phyloP scores from a whole-genome alignment of 2,329 filamentous ascomycete species.

The Colletotrichum sp. region DNA sequence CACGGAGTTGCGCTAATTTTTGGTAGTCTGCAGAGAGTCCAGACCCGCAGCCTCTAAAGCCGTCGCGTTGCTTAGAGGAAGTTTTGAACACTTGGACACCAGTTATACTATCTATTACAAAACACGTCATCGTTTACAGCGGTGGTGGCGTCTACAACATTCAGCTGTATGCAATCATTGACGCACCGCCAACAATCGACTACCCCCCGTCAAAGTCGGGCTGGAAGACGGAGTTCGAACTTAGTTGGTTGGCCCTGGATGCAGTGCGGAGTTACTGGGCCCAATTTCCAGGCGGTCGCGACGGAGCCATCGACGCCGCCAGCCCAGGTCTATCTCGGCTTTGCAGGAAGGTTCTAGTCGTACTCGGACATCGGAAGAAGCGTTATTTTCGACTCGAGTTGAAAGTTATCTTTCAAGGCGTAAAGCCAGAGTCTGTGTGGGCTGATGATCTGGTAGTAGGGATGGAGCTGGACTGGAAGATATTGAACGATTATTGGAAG shows the following conservation, averaged over 20 bases:
- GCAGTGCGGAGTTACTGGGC: background rate
- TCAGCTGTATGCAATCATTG: background rate
- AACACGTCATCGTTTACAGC: background rate
- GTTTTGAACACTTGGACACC: background rate
- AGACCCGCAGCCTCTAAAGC: background rate
- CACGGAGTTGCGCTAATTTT: background rate
- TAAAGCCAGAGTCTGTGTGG: background rate
- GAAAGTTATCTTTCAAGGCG: background rate
- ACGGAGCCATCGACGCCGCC: background rate
- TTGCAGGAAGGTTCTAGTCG: background rate
- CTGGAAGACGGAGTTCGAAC: background rate
- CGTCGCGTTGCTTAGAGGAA: background rate
- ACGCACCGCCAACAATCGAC: background rate
- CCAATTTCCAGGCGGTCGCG: background rate
- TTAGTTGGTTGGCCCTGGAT: background rate
- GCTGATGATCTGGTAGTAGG: background rate
- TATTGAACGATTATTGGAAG: background rate
- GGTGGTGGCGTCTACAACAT: background rate
- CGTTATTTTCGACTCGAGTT: background rate
- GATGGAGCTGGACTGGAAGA: background rate
- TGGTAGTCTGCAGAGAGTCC: background rate
- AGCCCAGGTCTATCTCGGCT: background rate
- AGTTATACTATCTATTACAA: background rate
- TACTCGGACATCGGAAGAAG: background rate
- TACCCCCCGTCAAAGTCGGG: background rate